Evolutionary conservation across 2,329 filamentous ascomycete species (phyloP), one percentile per base, ranked within the genome.

Genomic region (Neoscytalidium dimidiatum): DNA sequence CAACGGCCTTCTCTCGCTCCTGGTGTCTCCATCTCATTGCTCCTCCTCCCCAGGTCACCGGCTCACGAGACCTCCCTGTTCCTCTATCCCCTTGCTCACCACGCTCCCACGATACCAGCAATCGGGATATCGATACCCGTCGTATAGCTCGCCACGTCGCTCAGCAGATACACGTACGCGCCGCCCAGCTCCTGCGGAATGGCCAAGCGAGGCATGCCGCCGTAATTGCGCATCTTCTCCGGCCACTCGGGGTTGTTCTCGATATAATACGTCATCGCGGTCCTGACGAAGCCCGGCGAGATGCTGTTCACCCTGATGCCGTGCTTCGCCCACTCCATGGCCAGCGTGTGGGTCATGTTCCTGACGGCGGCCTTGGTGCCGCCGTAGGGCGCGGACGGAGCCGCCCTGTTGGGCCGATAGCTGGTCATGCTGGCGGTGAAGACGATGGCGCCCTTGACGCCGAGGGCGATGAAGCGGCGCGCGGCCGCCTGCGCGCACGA

Each of bases 211-310:
- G 82, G 81, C 74, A 86, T 83, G 1, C 82, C 83, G 8, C 83
- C 82, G 68, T 85, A 85, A 69, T 85, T 85, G 71, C 83, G 80
- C 69, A 85, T 77, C 73, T 85, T 83, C 66, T 81, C 71, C 53
- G 83, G 79, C 81, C 82, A 85, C 66, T 85, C 83, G 0, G 79
- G 77, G 57, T 81, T 78, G 57, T 78, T 76, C 21, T 82, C 80
- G 3, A 84, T 79, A 71, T 79, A 84, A 69, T 83, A 82, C 2
- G 80, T 82, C 80, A 82, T 82, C 3, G 75, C 76, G 6, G 73
- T 75, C 64, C 67, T 69, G n/a, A 75, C 73, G 49, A 73, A 74
- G 9, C 74, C 73, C 9, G 73, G 73, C 49, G 68, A 71, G 52
- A 76, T 70, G 38, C 68, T 70, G 67, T 76, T 76, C 56, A 75